These are phyloP conservation scores for Psilocybe subaeruginosa DNA, from an alignment of 768 basidiomycete species.

Conservation along the genomic window DNA sequence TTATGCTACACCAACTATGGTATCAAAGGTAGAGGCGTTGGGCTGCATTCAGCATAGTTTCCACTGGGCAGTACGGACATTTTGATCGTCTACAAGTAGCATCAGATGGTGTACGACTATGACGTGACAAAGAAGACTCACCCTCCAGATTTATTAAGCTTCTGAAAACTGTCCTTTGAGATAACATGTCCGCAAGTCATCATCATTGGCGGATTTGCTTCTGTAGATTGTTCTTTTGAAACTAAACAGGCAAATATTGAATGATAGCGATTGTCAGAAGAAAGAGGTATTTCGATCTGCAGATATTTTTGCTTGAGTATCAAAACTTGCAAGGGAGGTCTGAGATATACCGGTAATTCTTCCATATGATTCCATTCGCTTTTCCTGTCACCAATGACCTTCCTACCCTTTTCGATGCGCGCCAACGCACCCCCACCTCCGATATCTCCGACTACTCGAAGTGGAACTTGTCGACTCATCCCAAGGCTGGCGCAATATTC, in stretches of 20 bases:
- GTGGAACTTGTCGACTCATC: constrained; percentile 87
- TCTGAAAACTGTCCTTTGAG: constrained; percentile 87
- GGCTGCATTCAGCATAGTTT: constrained; percentile 61
- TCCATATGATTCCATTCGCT: constrained; percentile 91
- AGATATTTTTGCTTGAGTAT: neutral
- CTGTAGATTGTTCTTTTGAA: constrained; percentile 95
- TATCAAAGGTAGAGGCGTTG: constrained; percentile 67
- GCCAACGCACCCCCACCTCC: constrained; percentile 91
- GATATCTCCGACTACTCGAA: constrained; percentile 89
- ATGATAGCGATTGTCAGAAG: constrained; percentile 88
- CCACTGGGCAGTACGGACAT: constrained; percentile 94
- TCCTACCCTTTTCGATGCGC: constrained; percentile 91
- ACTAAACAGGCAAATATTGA: constrained; percentile 98
- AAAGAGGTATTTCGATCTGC: constrained; percentile 92
- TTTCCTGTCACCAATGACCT: constrained; percentile 91
- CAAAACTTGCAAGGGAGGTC: neutral
- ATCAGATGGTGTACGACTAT: constrained; percentile 7
- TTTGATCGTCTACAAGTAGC: constrained; percentile 73
- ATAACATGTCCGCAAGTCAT: constrained; percentile 96
- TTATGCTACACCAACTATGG: neutral
- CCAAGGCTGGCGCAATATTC: constrained; percentile 89
- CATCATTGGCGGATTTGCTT: constrained; percentile 97
- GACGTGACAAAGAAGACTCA: constrained; percentile 28
- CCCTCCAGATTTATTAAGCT: constrained; percentile 86
- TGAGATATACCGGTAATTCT: constrained; percentile 76